These are phyloP conservation scores for Aspergillus funiculosus DNA, from an alignment of 495 filamentous ascomycete species.

Conservation along the genomic window DNA sequence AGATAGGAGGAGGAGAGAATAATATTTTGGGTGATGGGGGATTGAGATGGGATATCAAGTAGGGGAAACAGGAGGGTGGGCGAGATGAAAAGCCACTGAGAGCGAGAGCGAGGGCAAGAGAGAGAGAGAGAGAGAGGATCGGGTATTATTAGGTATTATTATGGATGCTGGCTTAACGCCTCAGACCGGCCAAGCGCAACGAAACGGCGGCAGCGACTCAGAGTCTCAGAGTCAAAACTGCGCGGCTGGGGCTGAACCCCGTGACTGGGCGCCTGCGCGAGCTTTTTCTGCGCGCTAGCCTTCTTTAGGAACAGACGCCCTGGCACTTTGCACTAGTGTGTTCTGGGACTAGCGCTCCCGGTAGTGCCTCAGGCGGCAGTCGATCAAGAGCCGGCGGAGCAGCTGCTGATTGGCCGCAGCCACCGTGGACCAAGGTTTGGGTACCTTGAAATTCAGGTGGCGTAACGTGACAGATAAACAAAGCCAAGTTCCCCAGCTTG, in stretches of 20 bases:
- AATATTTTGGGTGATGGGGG: no score
- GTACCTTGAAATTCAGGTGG: conserved; percentile 13
- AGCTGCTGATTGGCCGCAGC: conserved; percentile 14
- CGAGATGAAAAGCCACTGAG: neutral
- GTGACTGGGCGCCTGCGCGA: conserved; percentile 36
- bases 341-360: conserved; percentile 35
- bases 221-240: conserved; percentile 11
- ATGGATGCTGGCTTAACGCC: conserved; percentile 9
- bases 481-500: no score
- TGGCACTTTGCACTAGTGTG: conserved; percentile 16
- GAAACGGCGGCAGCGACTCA: conserved; percentile 1
- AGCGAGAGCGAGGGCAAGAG: no score
- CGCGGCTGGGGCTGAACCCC: conserved; percentile 29
- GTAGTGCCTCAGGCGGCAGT: conserved; percentile 27
- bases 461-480: conserved; percentile 21
- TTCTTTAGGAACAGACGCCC: conserved; percentile 19
- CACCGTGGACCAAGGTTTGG: conserved; percentile 14
- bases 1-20: no score
- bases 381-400: conserved; percentile 32
- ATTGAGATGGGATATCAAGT: conserved; percentile 11
- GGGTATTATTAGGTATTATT: conserved; percentile 3
- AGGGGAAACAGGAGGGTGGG: neutral
- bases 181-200: conserved; percentile 14
- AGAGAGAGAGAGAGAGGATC: neutral
- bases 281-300: conserved; percentile 29